Percentiles rank a stretch among this genome's conserved stretches.
phyloP scores from a whole-genome alignment of 768 basidiomycete genomes.

The Naematelia encephala region DNA sequence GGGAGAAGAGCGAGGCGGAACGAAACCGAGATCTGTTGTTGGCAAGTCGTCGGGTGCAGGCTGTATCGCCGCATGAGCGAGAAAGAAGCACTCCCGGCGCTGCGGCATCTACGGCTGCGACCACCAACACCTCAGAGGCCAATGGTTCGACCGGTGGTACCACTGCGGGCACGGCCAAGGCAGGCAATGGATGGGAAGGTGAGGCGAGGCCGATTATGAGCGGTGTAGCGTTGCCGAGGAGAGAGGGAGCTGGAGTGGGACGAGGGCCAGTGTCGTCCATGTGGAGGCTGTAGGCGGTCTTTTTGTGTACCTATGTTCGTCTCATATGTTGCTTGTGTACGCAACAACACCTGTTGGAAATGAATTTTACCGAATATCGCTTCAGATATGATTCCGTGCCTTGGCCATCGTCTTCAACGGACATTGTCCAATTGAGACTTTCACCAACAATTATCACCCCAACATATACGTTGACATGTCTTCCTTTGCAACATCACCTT shows the following conservation, averaged over 20 bases:
- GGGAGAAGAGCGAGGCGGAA: constrained; percentile 28
- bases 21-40: constrained; percentile 39
- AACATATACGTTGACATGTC: no score
- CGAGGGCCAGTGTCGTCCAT: constrained; percentile 1
- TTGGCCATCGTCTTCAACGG: no score
- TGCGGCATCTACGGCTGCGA: constrained; percentile 4
- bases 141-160: no score
- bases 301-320: no score
- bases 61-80: constrained; percentile 27
- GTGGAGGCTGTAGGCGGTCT: neutral
- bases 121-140: no score
- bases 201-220: constrained; percentile 26
- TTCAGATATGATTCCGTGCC: no score
- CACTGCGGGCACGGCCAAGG: neutral
- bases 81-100: constrained; percentile 10
- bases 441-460: no score
- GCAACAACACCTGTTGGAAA: no score
- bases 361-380: no score
- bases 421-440: no score
- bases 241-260: constrained; percentile 18
- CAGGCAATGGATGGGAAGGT: constrained; percentile 20
- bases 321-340: neutral
- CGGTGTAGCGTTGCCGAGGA: constrained; percentile 30
- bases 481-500: no score
- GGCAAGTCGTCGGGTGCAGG: constrained; percentile 33